phyloP scores from a whole-genome alignment of 495 filamentous ascomycete genomes.

The Usnea hakonensis region DNA sequence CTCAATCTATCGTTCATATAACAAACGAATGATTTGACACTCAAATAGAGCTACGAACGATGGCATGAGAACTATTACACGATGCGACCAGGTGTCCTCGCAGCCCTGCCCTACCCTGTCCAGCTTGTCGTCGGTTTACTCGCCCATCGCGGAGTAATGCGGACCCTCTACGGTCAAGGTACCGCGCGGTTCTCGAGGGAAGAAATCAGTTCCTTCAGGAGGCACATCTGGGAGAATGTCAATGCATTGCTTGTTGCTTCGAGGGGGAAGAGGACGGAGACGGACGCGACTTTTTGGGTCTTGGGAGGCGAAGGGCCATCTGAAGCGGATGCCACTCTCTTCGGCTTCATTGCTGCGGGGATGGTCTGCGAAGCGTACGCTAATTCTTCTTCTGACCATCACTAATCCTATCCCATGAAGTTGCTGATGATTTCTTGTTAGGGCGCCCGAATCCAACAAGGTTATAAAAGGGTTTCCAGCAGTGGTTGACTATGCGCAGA shows the following conservation, averaged over 20 bases:
- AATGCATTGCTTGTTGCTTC: slow-evolving; percentile 33
- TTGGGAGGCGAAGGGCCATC: slow-evolving; percentile 47
- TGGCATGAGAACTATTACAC: slow-evolving; percentile 56
- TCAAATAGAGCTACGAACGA: slow-evolving; percentile 37
- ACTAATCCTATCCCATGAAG: not conserved
- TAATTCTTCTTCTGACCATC: not conserved
- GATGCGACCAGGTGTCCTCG: slow-evolving; percentile 48
- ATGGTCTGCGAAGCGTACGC: slow-evolving; percentile 50
- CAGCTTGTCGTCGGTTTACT: slow-evolving; percentile 47
- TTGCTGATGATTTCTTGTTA: slow-evolving; percentile 22
- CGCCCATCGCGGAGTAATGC: slow-evolving; percentile 35
- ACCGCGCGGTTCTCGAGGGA: slow-evolving; percentile 41
- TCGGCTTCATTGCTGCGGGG: slow-evolving; percentile 46
- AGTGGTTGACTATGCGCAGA: slow-evolving; percentile 48
- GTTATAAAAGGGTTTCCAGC: slow-evolving; percentile 39
- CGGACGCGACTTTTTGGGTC: slow-evolving; percentile 45
- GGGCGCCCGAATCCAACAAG: slow-evolving; percentile 39
- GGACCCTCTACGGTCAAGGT: slow-evolving; percentile 48
- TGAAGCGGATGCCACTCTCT: slow-evolving; percentile 50
- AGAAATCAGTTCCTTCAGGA: slow-evolving; percentile 39
- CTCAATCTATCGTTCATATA: too few relatives aligned
- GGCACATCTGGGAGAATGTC: slow-evolving; percentile 47
- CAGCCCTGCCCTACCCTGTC: slow-evolving; percentile 41
- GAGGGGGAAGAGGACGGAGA: slow-evolving; percentile 15
- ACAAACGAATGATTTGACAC: too few relatives aligned